A percentile compares a stretch with the other conserved stretches of the same genome.
Evolutionary conservation across 1,284 basidiomycete genomes (phyloP).

Genomic region (Sporisorium graminicola): DNA sequence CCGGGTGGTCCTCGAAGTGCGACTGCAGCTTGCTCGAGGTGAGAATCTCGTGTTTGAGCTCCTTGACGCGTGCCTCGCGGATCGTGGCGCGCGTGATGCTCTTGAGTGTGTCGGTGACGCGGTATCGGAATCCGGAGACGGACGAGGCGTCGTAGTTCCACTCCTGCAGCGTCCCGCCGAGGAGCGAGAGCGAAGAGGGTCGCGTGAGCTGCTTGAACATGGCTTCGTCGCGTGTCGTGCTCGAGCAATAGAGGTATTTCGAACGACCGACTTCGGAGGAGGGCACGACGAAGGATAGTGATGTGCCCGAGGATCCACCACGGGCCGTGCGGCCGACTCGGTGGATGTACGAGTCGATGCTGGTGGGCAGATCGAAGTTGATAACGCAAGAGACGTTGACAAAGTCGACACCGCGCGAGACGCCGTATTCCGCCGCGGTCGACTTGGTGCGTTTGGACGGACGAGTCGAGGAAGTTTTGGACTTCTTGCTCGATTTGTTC

Average conservation of each 20-base stretch:
- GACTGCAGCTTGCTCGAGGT: constrained; percentile 96
- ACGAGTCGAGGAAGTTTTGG: constrained; percentile 7
- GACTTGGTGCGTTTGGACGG: background rate
- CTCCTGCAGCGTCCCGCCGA: constrained; percentile 80
- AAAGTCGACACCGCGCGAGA: constrained; percentile 97
- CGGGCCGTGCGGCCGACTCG: constrained; percentile 95
- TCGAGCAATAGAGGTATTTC: constrained; percentile 72
- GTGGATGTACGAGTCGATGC: constrained; percentile 92
- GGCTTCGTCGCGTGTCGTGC: constrained; percentile 80
- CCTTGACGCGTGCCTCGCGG: constrained; percentile 91
- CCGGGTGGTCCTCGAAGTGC: constrained; percentile 97
- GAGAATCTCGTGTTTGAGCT: constrained; percentile 91
- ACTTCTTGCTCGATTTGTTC: constrained; percentile 30
- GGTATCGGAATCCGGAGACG: constrained; percentile 92
- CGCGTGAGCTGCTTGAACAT: constrained; percentile 75
- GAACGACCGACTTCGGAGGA: constrained; percentile 79
- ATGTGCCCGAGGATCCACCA: constrained; percentile 91
- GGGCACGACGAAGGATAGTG: constrained; percentile 90
- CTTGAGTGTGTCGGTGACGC: constrained; percentile 95
- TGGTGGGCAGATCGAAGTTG: constrained; percentile 95
- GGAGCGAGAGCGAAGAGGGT: constrained; percentile 16
- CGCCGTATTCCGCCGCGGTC: constrained; percentile 80
- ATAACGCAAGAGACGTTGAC: constrained; percentile 96
- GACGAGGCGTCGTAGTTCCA: constrained; percentile 84
- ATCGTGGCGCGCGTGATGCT: constrained; percentile 88